Evolutionary conservation across 805 yeast genomes (phyloP).

Genomic region (Lipomyces anomalus): DNA sequence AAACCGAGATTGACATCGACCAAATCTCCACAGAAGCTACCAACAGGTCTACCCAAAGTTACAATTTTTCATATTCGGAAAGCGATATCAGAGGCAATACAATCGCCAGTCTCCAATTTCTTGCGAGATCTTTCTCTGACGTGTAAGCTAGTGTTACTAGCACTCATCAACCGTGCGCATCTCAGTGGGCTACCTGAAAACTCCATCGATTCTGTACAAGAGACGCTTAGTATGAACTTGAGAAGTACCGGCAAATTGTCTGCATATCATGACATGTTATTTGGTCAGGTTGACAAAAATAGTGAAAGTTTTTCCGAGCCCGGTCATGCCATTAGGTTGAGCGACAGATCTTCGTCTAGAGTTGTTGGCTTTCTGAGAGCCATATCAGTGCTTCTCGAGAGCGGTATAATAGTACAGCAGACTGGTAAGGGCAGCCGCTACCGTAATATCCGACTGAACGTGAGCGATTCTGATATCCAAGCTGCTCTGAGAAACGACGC

Average conservation of each 20-base stretch:
- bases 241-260: constrained; percentile 15
- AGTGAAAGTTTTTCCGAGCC: constrained; percentile 14
- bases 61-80: constrained; percentile 67
- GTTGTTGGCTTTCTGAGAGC: constrained; percentile 56
- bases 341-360: constrained; percentile 41
- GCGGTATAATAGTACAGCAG: constrained; percentile 70
- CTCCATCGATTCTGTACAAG: constrained; percentile 67
- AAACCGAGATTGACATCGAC: neutral
- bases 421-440: constrained; percentile 62
- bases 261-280: constrained; percentile 6
- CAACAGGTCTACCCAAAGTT: constrained; percentile 43
- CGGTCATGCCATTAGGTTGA: constrained; percentile 32
- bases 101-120: constrained; percentile 62
- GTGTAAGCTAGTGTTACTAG: constrained; percentile 66
- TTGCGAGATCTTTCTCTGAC: constrained; percentile 58
- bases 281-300: constrained; percentile 31
- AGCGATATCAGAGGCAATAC: constrained; percentile 74
- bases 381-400: constrained; percentile 65
- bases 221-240: constrained; percentile 29
- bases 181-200: constrained; percentile 69
- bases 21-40: neutral
- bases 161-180: constrained; percentile 56
- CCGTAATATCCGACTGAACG: constrained; percentile 55
- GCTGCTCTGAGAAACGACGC: constrained; percentile 41
- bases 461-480: constrained; percentile 65